Percentiles rank a stretch among this genome's conserved stretches.
Evolutionary conservation across 352 stramenopile species (phyloP).

Genomic region (Globisporangium carolinianum): DNA sequence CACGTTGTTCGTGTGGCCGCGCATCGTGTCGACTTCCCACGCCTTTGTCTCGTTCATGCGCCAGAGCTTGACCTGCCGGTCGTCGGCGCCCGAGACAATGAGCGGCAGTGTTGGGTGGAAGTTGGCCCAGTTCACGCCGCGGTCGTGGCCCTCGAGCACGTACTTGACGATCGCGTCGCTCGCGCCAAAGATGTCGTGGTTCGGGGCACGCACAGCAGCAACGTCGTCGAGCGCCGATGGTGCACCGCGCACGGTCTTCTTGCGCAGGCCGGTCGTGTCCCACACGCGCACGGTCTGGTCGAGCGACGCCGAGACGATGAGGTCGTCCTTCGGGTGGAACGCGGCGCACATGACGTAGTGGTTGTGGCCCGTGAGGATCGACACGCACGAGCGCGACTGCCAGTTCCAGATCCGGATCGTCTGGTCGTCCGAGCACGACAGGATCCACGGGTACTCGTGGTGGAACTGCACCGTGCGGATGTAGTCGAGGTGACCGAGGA

Average conservation of each 20-base stretch:
- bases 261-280: constrained; percentile 98
- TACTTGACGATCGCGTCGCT: constrained; percentile 99
- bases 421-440: constrained; percentile 97
- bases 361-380: constrained; percentile 99
- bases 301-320: constrained; percentile 98
- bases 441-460: constrained; percentile 98
- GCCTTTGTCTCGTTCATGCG: constrained; percentile 99
- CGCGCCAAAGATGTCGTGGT: constrained; percentile 97
- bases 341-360: constrained; percentile 99
- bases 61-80: constrained; percentile 99
- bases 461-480: constrained; percentile 99
- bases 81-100: constrained; percentile 97
- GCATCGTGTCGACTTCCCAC: constrained; percentile 99
- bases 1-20: constrained; percentile 99
- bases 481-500: constrained; percentile 99
- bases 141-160: constrained; percentile 98
- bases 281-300: constrained; percentile 99
- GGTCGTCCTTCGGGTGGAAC: constrained; percentile 99
- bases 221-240: constrained; percentile 77
- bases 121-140: constrained; percentile 98
- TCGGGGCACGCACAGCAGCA: constrained; percentile 45
- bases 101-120: constrained; percentile 99
- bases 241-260: constrained; percentile 95
- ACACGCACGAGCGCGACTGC: constrained; percentile 97
- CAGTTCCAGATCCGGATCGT: constrained; percentile 99